Conservation (phyloP, 441 rosid genomes). For the Macaranga tanarius region DNA sequence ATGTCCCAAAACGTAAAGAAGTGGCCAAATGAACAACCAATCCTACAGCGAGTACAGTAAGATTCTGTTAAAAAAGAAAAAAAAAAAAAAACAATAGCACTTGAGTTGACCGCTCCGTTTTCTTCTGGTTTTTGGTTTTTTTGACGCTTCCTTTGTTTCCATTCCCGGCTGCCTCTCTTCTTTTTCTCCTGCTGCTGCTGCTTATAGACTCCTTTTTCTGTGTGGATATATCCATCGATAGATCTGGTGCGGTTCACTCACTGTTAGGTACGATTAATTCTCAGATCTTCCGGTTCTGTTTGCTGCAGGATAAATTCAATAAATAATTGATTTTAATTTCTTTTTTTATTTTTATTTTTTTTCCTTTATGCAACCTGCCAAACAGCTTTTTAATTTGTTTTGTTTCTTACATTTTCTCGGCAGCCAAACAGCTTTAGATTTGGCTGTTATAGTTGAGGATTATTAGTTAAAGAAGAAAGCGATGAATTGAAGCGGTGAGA, state of each 20-base stretch:
- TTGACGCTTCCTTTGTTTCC: not conserved
- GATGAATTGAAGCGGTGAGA: constrained; percentile 21
- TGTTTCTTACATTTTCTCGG: not conserved
- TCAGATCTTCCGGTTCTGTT: constrained; percentile 18
- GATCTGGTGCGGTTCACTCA: not conserved
- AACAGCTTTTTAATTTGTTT: no score
- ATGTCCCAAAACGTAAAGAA: constrained; percentile 9
- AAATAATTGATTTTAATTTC: no score
- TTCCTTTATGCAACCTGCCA: no score
- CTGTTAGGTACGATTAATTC: constrained; percentile 6
- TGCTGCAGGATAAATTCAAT: not conserved
- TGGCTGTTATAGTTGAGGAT: no score
- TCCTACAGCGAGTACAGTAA: constrained; percentile 2
- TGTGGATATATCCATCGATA: no score
- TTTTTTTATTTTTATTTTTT: not conserved
- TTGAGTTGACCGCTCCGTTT: constrained; percentile 4
- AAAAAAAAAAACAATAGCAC: not conserved
- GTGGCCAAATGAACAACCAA: constrained; percentile 10
- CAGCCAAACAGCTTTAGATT: no score
- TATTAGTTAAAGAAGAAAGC: not conserved
- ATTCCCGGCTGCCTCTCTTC: not conserved
- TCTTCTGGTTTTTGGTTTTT: no score
- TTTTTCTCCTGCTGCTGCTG: no score
- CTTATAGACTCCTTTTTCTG: not conserved
- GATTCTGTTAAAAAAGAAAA: not conserved